Base-by-base conservation (phyloP, 305 asterid species). In the Fraxinus dipetala region DNA sequence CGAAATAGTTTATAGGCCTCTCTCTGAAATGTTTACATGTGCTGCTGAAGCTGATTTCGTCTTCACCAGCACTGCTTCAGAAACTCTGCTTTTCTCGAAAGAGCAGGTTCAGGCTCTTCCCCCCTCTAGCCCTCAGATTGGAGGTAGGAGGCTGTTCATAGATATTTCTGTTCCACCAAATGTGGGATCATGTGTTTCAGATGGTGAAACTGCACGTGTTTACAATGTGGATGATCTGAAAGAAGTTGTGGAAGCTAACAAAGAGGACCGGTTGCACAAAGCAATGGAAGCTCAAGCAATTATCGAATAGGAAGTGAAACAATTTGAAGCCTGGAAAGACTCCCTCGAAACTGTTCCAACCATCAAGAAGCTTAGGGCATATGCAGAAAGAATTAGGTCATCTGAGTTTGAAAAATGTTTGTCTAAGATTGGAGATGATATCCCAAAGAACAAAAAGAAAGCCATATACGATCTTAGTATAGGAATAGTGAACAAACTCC, bases 111-210 rank as follows among this genome's bases (percentile, higher is more conserved):
- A 83, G 78, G 77, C 45, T 18, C 89, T 95, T n/a, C 89, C 93
- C 14, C 87, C 88, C 2, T 88, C 81, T 80, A 86, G 88, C 84
- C 72, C 87, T n/a, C 85, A 81, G 24, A 76, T 80, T 75, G 95
- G 90, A 28, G 87, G 91, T n/a, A 85, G 20, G 83, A 92, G 94
- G 85, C 90, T 94, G 45, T 94, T 94, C 79, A 36, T 94, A n/a
- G 98, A 95, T 85, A 94, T 95, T 76, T 90, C 98, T 18, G 98
- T 95, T 75, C 99, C 99, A n/a, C 83, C 98, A 20, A 95, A 95
- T 48, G 99, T 95, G 87, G 99, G 86, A 11, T 51, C 96, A 22
- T 86, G 89, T 22, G 93, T 95, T 9, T 83, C 92, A 0, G 95
- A 92, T 31, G 84, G 94, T 24, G 89, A 90, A 76, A 84, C 79